Percentiles rank a stretch among this genome's conserved stretches.
phyloP scores from a whole-genome alignment of 495 filamentous ascomycete genomes.

The Haplographium delicatum region DNA sequence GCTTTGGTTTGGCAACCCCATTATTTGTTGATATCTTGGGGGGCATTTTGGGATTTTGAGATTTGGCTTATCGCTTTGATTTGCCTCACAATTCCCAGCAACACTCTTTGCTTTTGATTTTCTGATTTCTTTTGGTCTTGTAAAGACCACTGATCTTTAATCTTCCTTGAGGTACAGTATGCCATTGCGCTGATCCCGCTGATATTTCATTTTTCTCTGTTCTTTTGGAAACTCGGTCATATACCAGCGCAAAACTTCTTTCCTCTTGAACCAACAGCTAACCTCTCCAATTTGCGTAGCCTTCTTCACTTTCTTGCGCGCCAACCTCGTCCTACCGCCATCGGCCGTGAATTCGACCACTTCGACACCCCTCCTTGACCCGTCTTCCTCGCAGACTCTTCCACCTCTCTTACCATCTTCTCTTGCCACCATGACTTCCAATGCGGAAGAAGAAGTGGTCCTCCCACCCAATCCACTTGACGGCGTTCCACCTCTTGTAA shows the following conservation, averaged over 20 bases:
- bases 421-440: slow-evolving; percentile 31
- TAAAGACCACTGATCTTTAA: too few relatives aligned
- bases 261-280: slow-evolving; percentile 1
- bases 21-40: too few relatives aligned
- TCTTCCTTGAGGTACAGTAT: too few relatives aligned
- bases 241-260: too few relatives aligned
- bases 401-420: slow-evolving; percentile 36
- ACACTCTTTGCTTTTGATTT: too few relatives aligned
- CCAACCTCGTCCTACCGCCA: slow-evolving; percentile 48
- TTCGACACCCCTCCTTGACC: slow-evolving; percentile 25
- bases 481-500: slow-evolving; percentile 31
- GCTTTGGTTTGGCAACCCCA: too few relatives aligned
- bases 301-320: slow-evolving; percentile 52
- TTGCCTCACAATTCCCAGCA: too few relatives aligned
- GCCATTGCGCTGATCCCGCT: background rate
- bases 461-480: slow-evolving; percentile 38
- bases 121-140: too few relatives aligned
- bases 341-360: slow-evolving; percentile 22
- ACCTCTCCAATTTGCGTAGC: slow-evolving; percentile 28
- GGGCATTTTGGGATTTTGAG: too few relatives aligned
- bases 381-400: slow-evolving; percentile 23
- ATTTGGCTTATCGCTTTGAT: too few relatives aligned
- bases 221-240: too few relatives aligned
- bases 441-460: slow-evolving; percentile 18
- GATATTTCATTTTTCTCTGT: background rate